Base-by-base conservation (phyloP, 345 rosid genomes). In the Chamaenerion angustifolium region DNA sequence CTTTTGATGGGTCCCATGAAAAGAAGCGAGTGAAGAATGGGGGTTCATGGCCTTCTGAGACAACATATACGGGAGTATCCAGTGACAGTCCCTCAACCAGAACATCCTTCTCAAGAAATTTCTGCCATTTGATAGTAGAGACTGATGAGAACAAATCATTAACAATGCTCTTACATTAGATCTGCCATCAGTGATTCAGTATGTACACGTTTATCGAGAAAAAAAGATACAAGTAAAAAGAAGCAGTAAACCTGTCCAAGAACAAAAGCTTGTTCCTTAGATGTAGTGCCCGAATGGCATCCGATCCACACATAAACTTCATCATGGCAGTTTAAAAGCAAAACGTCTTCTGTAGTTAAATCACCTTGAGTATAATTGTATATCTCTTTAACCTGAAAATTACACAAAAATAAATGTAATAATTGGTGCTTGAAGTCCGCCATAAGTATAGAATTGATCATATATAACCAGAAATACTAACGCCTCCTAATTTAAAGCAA, bases 321-420 rank as follows among this genome's bases (percentile, higher is more conserved):
- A 31, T 46, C 63, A 13, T 71, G 76, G 75, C 85, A 79, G 64
- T 81, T 70, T 31, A 88, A 73, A 25, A 81, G 52, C 27, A 83
- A 52, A 44, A 88, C 76, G 68, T 83, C 96, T 70, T 88, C 96
- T 13, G 96, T 83, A 18, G 85, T 79, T 57, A 88, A 71, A 71
- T 88, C 94, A 62, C 82, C 94, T 73, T 83, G 96, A n/a, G 78
- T 70, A 63, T 79, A 87, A 68, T 71, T 87, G 75, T 75, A 77
- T 68, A 87, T 68, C 62, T 83, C 96, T 52, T 77, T 81, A 53
- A 76, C 82, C 96, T 83, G 76, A 60, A 50, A 27, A 15, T 50
- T 15, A n/a, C 9, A 27, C 11, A 31, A 50, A 13, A n/a, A 11
- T 21, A 23, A 49, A 12, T 12, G 14, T 21, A 25, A 11, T 46